Conservation (phyloP, 345 rosid species). For the Litchi chinensis region DNA sequence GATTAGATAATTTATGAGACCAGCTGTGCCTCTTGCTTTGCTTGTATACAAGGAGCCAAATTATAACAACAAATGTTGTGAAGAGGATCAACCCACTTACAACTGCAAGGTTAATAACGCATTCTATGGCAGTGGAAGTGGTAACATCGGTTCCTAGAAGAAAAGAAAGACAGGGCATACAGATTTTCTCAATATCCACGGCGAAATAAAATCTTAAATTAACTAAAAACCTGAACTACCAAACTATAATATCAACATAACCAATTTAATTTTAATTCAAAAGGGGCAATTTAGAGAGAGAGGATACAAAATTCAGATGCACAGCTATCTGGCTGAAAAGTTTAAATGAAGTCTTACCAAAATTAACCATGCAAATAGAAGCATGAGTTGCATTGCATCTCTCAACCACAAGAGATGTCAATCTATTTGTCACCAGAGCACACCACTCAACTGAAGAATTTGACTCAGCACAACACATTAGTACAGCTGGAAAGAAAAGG, state of each 20-base stretch:
- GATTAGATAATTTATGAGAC: slow-evolving; percentile 66
- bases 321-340: not conserved
- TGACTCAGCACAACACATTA: slow-evolving; percentile 39
- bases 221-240: not conserved
- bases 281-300: not conserved
- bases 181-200: not conserved
- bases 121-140: slow-evolving; percentile 76
- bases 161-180: not conserved
- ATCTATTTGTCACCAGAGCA: slow-evolving; percentile 55
- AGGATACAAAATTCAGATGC: not conserved
- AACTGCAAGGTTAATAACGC: slow-evolving; percentile 65
- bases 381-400: slow-evolving; percentile 61
- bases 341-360: slow-evolving; percentile 48
- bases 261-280: not conserved
- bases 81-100: slow-evolving; percentile 88
- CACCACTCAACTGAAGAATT: slow-evolving; percentile 46
- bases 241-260: not conserved
- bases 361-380: slow-evolving; percentile 61
- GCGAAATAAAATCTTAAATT: slow-evolving; percentile 1
- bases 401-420: slow-evolving; percentile 45
- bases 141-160: slow-evolving; percentile 62
- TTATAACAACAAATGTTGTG: slow-evolving; percentile 71
- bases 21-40: slow-evolving; percentile 75
- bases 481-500: slow-evolving; percentile 41
- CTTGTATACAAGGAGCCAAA: slow-evolving; percentile 83